Base-by-base conservation (phyloP, 257 asterid species). In the Rauvolfia tetraphylla region DNA sequence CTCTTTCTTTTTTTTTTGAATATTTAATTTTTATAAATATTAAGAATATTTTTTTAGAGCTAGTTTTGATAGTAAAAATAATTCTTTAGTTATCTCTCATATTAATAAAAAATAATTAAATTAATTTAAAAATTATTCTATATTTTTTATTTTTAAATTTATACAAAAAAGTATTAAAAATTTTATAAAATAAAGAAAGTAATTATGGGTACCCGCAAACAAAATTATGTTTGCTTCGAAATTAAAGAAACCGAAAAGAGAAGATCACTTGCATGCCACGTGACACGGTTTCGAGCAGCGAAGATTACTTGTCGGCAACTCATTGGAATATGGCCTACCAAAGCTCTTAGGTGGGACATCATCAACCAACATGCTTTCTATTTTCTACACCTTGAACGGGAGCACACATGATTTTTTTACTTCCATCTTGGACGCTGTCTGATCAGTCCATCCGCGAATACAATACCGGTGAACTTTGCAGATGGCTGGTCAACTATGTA, bases 341-440 rank as follows among this genome's bases (percentile, higher is more conserved):
- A 36, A 65, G 5, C 68, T 7, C 42, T 62, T 62, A 15, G 46
- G 70, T 65, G 70, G 48, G 48, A 14, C 48, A 20, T 6, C 5
- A 34, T 17, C 59, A 25, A 8, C 53, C 2, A 44, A 46, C 59
- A 70, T 46, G 59, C 25, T 25, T 44, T 25, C 6, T 31, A 46
- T 49, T 70, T 70, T 70, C 74, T 25, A 44, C 59, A 70, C 25
- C 38, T 70, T 46, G 74, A n/a, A 54, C 22, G 56, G 59, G 74
- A 46, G 39, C 39, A 44, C 25, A 70, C 22, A 44, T 14, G 15
- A 46, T 36, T 18, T 14, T 44, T 70, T 44, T 58, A 70, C 74
- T 70, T 70, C 4, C 0, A 10, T 9, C 49, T 3, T 27, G 9
- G 4, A 4, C 22, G 74, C 22, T 69, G 74, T 70, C 74, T 15